Base-by-base conservation (phyloP, 805 yeast species). In the Jamesozyma gamospora region DNA sequence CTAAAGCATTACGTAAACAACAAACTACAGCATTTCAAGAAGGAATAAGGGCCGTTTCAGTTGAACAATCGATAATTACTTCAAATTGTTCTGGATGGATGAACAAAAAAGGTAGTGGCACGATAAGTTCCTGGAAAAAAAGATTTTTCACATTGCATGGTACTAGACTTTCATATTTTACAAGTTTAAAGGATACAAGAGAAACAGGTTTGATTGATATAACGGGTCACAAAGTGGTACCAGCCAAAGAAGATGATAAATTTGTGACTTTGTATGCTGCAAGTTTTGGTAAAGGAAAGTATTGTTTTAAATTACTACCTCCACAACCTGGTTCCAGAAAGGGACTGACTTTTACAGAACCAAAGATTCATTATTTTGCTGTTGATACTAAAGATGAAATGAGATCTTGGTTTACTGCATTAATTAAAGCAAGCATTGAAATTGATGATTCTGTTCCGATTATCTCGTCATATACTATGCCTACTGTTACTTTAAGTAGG, bases 251-350 rank as follows among this genome's bases (percentile, higher is more conserved):
- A 42, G 94, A 85, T 49, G 96, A 88, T 62, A 84, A 81, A 58
- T 69, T 83, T 37, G 77, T 84, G 28, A 83, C 96, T 0, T 63
- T 90, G 35, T 84, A 85, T 59, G 96, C 97, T 1, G 92, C 96
- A 0, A 78, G 88, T 24, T 81, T 94, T 2, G 96, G 96, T 10
- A 79, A 82, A 32, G 97, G 97, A 13, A 71, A 94, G 31, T 83
- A 77, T 55, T 86, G 95, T 53, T 90, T 92, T 66, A 88, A 88
- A 62, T 60, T 92, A 13, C 77, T 88, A 2, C 98, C 98, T 7
- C 98, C 98, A 1, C 95, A 94, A 2, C 97, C 97, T 0, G 98
- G 98, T 0, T 85, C 88, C 41, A 79, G 82, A 48, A 90, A 88
- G 63, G 97, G 97, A 0, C 74, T 92, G 42, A 88, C 96, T 0